Evolutionary conservation across 306 rosid genomes (phyloP).

Genomic region (Cucurbita ficifolia): DNA sequence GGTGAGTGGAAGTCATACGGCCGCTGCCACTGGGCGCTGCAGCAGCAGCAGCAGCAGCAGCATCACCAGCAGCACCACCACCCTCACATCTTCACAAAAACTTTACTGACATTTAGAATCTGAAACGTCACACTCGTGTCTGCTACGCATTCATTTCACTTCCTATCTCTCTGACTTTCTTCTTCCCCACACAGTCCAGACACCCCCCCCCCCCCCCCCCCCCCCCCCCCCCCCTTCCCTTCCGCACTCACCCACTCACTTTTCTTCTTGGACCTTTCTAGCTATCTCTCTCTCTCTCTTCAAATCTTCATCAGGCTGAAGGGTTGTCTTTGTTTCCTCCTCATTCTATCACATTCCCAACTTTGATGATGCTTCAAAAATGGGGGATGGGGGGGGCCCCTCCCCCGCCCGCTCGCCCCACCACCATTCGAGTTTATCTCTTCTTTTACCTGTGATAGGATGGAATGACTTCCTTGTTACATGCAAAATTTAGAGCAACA

Average conservation of each 20-base stretch:
- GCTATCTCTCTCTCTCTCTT: no score
- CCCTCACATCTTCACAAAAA: no score
- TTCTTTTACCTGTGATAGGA: not conserved
- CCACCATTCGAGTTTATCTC: not conserved
- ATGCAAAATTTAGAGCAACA: not conserved
- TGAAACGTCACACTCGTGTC: conserved; percentile 88
- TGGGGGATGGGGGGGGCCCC: not conserved
- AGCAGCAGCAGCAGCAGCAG: no score
- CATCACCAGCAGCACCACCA: no score
- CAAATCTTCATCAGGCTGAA: no score
- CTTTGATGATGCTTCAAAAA: not conserved
- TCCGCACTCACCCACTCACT: conserved; percentile 19
- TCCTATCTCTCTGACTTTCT: conserved; percentile 27
- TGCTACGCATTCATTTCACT: conserved; percentile 41
- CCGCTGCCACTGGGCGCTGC: not conserved
- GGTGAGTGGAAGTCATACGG: not conserved
- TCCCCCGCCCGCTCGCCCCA: no score
- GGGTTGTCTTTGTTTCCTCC: not conserved
- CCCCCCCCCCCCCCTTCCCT: conserved; percentile 16
- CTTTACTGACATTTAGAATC: conserved; percentile 57
- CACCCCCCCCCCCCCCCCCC: conserved; percentile 11
- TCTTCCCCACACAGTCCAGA: not conserved
- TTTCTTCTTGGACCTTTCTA: no score
- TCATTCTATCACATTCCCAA: no score
- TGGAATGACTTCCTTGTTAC: not conserved